These are phyloP conservation scores for Malania oleifera DNA, from an alignment of 164 flowering plant species.

Conservation along the genomic window DNA sequence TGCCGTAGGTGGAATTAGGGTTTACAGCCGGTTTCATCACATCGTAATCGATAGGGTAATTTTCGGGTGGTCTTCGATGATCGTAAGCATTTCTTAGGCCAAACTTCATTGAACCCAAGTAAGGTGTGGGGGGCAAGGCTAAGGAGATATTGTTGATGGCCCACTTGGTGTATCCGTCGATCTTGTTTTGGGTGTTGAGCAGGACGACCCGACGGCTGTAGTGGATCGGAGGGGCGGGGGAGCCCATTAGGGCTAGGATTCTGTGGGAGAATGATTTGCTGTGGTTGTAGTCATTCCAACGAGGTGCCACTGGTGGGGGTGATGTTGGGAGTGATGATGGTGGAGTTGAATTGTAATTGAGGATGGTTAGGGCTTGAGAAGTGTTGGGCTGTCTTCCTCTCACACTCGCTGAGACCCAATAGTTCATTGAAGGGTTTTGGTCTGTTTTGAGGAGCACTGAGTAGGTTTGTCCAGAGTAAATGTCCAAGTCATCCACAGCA, in stretches of 20 bases:
- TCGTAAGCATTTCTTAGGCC: constrained; percentile 39
- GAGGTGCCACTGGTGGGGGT: constrained; percentile 62
- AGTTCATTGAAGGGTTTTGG: constrained; percentile 61
- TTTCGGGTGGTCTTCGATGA: constrained; percentile 40
- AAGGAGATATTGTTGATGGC: constrained; percentile 78
- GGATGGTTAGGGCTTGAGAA: constrained; percentile 60
- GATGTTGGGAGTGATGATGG: constrained; percentile 42
- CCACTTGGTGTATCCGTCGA: constrained; percentile 75
- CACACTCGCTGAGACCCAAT: constrained; percentile 64
- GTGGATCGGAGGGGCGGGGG: constrained; percentile 48
- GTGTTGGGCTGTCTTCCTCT: constrained; percentile 66
- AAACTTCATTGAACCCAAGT: constrained; percentile 57
- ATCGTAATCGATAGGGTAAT: constrained; percentile 37
- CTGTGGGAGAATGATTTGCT: constrained; percentile 51
- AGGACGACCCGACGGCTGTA: constrained; percentile 46
- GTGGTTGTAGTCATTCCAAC: constrained; percentile 57
- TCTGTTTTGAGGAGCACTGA: constrained; percentile 67
- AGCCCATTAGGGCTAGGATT: constrained; percentile 37
- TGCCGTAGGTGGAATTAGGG: constrained; percentile 46
- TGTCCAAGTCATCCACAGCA: constrained; percentile 48
- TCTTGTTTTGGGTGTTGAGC: constrained; percentile 77
- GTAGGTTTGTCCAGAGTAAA: constrained; percentile 90
- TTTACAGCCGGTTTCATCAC: constrained; percentile 48
- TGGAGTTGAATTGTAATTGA: constrained; percentile 57
- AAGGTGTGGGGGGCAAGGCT: constrained; percentile 68